Base-by-base conservation (phyloP, 352 stramenopile species). In the Pythium scleroteichum region DNA sequence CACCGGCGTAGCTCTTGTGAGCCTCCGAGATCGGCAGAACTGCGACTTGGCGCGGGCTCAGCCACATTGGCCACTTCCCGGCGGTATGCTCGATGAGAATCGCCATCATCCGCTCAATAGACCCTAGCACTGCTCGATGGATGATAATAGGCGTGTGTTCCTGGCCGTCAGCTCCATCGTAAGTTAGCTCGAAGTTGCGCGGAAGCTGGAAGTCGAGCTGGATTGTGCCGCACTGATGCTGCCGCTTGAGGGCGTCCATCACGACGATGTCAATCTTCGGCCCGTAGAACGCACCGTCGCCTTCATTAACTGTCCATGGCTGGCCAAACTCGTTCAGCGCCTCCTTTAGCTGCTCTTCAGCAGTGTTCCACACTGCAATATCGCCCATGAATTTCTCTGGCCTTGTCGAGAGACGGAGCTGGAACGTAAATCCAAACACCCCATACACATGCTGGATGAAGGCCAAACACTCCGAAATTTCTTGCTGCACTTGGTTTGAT, bases 201-300 rank as follows among this genome's bases (percentile, higher is more conserved):
- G 97, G 97, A 35, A 99, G 69, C 73, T 99, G 98, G 67, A 99
- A 99, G 76, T 99, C 97, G 59, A 97, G 94, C 72, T 99, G 97
- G 41, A 99, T 96, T 19, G 97, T 99, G 16, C 90, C 97, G 71
- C 96, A 99, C 71, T 99, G 97, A 82, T 98, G 98, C 65, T 97
- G 87, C 19, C 97, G 88, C 62, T 98, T 90, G 52, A 99, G 92
- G 14, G 96, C 96, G 79, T 99, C 97, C 47, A 88, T 92, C 61
- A 99, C 97, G 55, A 98, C 97, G 40, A 99, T 88, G 75, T 99
- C 97, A 67, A 99, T 99, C 77, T 98, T 98, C 17, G 96, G 96
- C 2, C 96, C 96, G 72, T 99, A 99, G 62, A 99, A 99, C 7
- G 96, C 96, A 59, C 96, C 96, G 52, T 97, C 96, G 45, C 95